These are phyloP conservation scores for Vickermania spadyakhi DNA, from an alignment of 208 protist genomes.

Conservation along the genomic window DNA sequence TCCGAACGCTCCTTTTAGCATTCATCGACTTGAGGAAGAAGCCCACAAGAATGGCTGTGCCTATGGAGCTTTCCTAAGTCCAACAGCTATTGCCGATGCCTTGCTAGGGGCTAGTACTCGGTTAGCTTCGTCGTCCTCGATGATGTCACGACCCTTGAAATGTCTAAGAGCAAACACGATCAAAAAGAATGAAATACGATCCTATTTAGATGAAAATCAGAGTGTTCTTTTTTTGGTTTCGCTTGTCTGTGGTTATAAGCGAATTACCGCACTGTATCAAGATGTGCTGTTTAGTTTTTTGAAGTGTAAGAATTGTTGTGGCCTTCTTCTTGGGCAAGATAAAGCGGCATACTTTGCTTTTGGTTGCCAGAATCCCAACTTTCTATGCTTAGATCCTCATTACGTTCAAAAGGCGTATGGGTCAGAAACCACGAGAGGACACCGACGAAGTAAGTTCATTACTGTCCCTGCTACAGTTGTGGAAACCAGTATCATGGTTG, in stretches of 20 bases:
- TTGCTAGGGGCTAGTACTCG: slow-evolving; percentile 21
- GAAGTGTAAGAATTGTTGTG: slow-evolving; percentile 36
- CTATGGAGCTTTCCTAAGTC: slow-evolving; percentile 48
- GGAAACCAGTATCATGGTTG: slow-evolving; percentile 11
- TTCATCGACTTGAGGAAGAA: slow-evolving; percentile 46
- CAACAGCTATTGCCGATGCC: slow-evolving; percentile 30
- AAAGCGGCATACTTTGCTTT: slow-evolving; percentile 42
- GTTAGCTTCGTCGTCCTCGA: slow-evolving; percentile 10
- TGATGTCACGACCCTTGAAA: slow-evolving; percentile 9
- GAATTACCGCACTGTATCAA: slow-evolving; percentile 35
- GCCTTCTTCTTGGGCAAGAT: slow-evolving; percentile 39
- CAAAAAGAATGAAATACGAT: slow-evolving; percentile 6
- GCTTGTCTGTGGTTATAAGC: slow-evolving; percentile 33
- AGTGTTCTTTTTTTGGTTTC: slow-evolving; percentile 57
- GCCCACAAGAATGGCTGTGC: slow-evolving; percentile 25
- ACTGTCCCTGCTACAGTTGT: slow-evolving; percentile 1
- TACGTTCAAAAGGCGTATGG: slow-evolving; percentile 54
- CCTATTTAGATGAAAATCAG: slow-evolving; percentile 10
- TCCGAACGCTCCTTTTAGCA: slow-evolving; percentile 50
- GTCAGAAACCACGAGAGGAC: slow-evolving; percentile 17
- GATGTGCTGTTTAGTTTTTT: slow-evolving; percentile 26
- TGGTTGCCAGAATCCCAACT: slow-evolving; percentile 37
- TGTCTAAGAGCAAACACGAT: neutral
- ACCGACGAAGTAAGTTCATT: neutral
- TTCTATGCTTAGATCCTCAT: slow-evolving; percentile 71